These are phyloP conservation scores for Epichloe coenophiala DNA, from an alignment of 2,329 filamentous ascomycete species.

Conservation along the genomic window DNA sequence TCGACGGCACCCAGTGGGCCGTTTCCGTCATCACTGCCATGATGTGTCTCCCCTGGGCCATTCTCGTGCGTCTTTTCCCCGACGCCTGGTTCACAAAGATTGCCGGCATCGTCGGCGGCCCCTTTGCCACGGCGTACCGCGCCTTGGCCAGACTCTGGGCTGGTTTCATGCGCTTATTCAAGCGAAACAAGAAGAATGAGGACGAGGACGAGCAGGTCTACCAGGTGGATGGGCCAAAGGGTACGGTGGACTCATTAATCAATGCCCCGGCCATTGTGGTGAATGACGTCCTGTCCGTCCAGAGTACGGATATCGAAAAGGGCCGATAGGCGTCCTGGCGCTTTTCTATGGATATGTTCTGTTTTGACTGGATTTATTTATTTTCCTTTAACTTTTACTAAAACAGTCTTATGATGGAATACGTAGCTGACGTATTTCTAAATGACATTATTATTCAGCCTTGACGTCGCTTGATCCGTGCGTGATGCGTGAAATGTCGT, in stretches of 20 bases:
- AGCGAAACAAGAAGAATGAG: neutral
- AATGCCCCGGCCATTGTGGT: neutral
- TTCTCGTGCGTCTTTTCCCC: slow-evolving; percentile 70
- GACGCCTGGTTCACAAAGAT: slow-evolving; percentile 35
- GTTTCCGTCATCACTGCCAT: slow-evolving; percentile 74
- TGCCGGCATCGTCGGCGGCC: slow-evolving; percentile 2
- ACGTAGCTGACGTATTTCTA: neutral
- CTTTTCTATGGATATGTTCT: neutral
- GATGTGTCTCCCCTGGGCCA: slow-evolving; percentile 68
- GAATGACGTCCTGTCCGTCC: neutral
- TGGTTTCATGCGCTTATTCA: neutral
- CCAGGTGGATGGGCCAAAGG: neutral
- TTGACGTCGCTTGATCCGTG: neutral
- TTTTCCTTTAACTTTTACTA: neutral
- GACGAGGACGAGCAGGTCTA: neutral
- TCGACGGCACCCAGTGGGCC: slow-evolving; percentile 53
- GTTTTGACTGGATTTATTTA: neutral
- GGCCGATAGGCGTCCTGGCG: neutral
- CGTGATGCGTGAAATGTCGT: neutral
- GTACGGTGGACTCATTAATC: too few relatives aligned
- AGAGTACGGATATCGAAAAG: neutral
- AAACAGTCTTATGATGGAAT: neutral
- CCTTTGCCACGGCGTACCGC: slow-evolving; percentile 2
- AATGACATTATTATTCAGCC: neutral
- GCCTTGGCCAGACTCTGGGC: neutral